Evolutionary conservation across 2,329 filamentous ascomycete species (phyloP), one percentile per base, ranked within the genome.

Genomic region (Colletotrichum lindemuthianum): DNA sequence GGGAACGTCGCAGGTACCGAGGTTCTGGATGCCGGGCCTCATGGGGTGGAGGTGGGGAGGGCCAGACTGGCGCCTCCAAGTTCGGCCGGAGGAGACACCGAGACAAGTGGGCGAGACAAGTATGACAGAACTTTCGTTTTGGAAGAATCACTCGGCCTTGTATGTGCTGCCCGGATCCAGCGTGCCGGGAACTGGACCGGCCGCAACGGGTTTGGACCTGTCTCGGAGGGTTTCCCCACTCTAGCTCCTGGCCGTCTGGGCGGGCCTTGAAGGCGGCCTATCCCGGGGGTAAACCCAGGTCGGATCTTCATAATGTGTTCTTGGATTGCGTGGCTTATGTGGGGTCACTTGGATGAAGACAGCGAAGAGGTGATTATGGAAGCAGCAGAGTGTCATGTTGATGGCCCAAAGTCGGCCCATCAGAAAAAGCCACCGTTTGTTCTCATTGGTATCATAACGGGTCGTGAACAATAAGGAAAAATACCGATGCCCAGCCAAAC

Each of bases 391-490:
- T 32, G 9, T 33, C 13, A 32, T 48, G 11, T 6, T 48, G 24
- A 34, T 24, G 24, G 24, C 24, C 24, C 11, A 16, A 15, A 24
- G 16, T 47, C 41, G 33, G 33, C 24, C 39, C 12, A 36, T 60
- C 49, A 2, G 16, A 58, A 43, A 50, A 50, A 36, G 55, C 55
- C 36, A 43, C 37, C n/a, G 36, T 39, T 60, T 16, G 24, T 54
- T 45, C 13, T 65, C 61, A 51, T 65, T 55, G 61, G 57, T 51
- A 65, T 61, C 61, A 33, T 65, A 56, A 61, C 57, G 45, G 50
- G 57, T 65, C 61, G 40, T 65, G 24, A 58, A 24, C 4, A 49
- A 39, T 6, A 32, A 39, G 13, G 34, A 39, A 56, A 39, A 39
- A 39, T 47, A 54, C 12, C 6, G 40, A 15, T 32, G 24, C 52